Evolutionary conservation across 2,329 filamentous ascomycete genomes (phyloP).

Genomic region (Phaeophleospora eucalypticola): DNA sequence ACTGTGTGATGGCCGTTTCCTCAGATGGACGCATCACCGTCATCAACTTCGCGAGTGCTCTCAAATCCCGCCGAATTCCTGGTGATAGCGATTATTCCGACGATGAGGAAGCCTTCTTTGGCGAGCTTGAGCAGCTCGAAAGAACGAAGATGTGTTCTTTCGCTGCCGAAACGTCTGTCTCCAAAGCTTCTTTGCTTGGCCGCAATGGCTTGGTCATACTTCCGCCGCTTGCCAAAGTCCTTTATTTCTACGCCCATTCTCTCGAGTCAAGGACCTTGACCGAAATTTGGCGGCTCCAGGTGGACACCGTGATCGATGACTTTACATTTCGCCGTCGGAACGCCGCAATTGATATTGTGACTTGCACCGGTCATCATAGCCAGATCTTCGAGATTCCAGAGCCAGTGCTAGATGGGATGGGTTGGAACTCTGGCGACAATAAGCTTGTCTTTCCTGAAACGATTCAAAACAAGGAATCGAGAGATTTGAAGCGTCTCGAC

Average conservation of each 20-base stretch:
- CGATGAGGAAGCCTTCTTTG: conserved; percentile 21
- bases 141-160: background rate
- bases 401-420: conserved; percentile 19
- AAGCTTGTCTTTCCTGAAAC: background rate
- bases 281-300: conserved; percentile 20
- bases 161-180: conserved; percentile 6
- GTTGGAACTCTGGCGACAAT: conserved; percentile 8
- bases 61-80: background rate
- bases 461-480: background rate
- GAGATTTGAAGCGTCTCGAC: background rate
- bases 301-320: conserved; percentile 16
- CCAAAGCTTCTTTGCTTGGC: conserved; percentile 20
- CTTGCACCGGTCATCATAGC: conserved; percentile 8
- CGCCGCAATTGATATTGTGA: conserved; percentile 10
- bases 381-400: conserved; percentile 19
- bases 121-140: conserved; percentile 16
- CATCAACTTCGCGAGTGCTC: conserved; percentile 9
- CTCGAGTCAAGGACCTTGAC: conserved; percentile 12
- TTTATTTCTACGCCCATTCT: conserved; percentile 23
- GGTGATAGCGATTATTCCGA: conserved; percentile 4
- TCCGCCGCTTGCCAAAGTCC: conserved; percentile 12
- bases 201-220: conserved; percentile 24
- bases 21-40: conserved; percentile 1
- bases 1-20: background rate
- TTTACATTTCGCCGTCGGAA: conserved; percentile 15